Conservation (phyloP, 306 rosid species). For the Cicer cuneatum region DNA sequence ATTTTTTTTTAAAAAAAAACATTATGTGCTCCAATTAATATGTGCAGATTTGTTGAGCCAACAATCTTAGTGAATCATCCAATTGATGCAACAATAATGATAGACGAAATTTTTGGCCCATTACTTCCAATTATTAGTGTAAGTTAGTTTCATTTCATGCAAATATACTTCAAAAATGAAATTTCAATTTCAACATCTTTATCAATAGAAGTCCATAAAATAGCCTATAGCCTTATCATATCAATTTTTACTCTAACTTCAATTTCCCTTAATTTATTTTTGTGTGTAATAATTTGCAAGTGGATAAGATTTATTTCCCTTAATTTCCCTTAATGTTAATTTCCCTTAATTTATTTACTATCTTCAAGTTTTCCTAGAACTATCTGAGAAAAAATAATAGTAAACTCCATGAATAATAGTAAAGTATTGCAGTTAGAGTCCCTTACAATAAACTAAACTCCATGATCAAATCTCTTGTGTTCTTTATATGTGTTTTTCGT, state of each 20-base stretch:
- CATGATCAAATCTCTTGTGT: too few species aligned
- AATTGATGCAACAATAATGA: conserved; percentile 62
- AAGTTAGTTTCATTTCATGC: conserved; percentile 33
- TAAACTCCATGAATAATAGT: too few species aligned
- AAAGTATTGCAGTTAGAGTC: too few species aligned
- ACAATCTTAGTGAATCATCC: conserved; percentile 81
- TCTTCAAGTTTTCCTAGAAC: too few species aligned
- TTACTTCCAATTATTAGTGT: conserved; percentile 77
- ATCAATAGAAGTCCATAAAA: neutral
- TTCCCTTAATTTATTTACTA: too few species aligned
- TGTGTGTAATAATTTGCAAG: conserved; percentile 44
- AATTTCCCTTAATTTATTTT: neutral
- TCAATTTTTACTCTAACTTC: neutral
- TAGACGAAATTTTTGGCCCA: conserved; percentile 84
- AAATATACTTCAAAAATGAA: neutral
- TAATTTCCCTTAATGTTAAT: too few species aligned
- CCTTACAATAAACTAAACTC: too few species aligned
- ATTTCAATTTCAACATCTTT: neutral
- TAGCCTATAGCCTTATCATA: neutral
- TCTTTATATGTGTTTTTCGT: too few species aligned
- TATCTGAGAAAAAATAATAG: too few species aligned
- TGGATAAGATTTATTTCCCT: conserved; percentile 59
- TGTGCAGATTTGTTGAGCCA: conserved; percentile 79
- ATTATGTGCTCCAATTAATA: neutral
- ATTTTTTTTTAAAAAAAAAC: too few species aligned